Percentiles rank a stretch among this genome's conserved stretches.
These are phyloP conservation scores for Pseudocercospora vitis DNA, from an alignment of 2,329 filamentous ascomycete genomes.

Conservation along the genomic window DNA sequence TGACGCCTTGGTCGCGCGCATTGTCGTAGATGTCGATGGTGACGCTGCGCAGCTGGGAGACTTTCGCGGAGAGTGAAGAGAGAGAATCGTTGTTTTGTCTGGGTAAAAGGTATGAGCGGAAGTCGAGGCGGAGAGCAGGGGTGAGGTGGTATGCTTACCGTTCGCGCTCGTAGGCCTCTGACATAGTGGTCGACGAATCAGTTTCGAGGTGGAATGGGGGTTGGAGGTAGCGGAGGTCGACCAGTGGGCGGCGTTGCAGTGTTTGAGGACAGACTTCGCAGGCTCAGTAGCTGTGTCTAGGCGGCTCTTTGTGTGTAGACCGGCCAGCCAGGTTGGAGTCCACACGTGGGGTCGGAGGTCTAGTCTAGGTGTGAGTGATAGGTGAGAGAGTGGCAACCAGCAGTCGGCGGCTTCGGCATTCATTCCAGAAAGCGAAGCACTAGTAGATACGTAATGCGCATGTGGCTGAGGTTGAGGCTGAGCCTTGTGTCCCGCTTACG, in stretches of 20 bases:
- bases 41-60: constrained; percentile 85
- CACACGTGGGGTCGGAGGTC: too few relatives aligned
- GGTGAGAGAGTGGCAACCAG: too few relatives aligned
- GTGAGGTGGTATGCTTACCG: constrained; percentile 47
- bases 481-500: not conserved
- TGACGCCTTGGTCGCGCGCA: constrained; percentile 80
- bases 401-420: not conserved
- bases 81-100: constrained; percentile 94
- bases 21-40: constrained; percentile 98
- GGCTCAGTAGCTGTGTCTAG: not conserved
- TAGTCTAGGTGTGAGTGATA: too few relatives aligned
- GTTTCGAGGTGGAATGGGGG: constrained; percentile 7
- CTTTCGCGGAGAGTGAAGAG: constrained; percentile 85
- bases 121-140: constrained; percentile 19
- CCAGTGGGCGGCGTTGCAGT: not conserved
- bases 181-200: constrained; percentile 44
- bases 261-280: not conserved
- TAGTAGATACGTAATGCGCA: not conserved
- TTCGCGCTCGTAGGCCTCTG: constrained; percentile 60
- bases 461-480: not conserved
- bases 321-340: too few relatives aligned
- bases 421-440: not conserved
- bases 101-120: constrained; percentile 8
- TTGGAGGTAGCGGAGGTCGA: constrained; percentile 1
- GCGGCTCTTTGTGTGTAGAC: too few relatives aligned